These are phyloP conservation scores for Stagonosporopsis cucurbitacearum DNA, from an alignment of 2,329 filamentous ascomycete genomes.

Conservation along the genomic window DNA sequence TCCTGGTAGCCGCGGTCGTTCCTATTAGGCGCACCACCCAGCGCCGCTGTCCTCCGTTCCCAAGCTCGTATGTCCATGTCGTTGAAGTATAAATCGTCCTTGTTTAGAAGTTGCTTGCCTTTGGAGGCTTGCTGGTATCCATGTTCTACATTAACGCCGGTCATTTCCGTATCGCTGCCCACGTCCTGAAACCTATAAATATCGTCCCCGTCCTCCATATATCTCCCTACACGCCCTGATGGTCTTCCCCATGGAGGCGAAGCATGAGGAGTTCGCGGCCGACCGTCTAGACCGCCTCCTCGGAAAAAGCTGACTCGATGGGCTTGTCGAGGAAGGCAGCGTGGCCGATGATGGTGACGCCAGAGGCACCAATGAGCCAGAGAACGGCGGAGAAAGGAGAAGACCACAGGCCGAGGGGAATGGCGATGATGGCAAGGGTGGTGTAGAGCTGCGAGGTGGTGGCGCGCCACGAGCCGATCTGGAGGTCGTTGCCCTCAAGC, in stretches of 20 bases:
- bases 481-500: conserved; percentile 85
- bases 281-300: conserved; percentile 99
- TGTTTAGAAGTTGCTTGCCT: conserved; percentile 39
- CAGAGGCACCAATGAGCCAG: conserved; percentile 95
- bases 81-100: conserved; percentile 58
- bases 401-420: conserved; percentile 84
- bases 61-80: conserved; percentile 55
- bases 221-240: conserved; percentile 73
- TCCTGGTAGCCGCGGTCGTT: conserved; percentile 61
- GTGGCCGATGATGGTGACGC: conserved; percentile 92
- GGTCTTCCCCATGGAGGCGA: conserved; percentile 99
- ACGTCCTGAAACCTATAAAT: conserved; percentile 70
- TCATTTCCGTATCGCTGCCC: conserved; percentile 59
- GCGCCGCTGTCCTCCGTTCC: conserved; percentile 49
- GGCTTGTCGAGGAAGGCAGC: conserved; percentile 97
- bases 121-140: conserved; percentile 41
- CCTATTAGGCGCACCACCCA: conserved; percentile 56
- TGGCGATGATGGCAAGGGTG: conserved; percentile 77
- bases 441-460: conserved; percentile 96
- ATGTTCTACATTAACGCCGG: conserved; percentile 53
- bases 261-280: conserved; percentile 94
- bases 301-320: conserved; percentile 99
- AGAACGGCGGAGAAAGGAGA: conserved; percentile 85
- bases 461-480: conserved; percentile 80
- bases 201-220: conserved; percentile 55